A percentile compares a stretch with the other conserved stretches of the same genome.
Evolutionary conservation across 2,329 filamentous ascomycete genomes (phyloP).

Genomic region (Aspergillus fischeri): DNA sequence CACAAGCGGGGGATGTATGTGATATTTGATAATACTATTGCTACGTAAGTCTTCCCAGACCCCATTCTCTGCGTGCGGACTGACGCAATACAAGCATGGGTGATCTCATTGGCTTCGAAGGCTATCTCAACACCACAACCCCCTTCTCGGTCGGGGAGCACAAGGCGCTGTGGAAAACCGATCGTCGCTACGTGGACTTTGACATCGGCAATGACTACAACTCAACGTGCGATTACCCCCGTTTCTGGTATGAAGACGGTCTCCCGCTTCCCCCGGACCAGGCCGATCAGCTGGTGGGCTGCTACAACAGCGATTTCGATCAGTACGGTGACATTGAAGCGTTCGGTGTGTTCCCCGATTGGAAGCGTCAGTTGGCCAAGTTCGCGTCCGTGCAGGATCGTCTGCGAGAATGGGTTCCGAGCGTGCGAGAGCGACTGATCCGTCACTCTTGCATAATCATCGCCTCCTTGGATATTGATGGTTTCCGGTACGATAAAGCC

Average conservation of each 20-base stretch:
- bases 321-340: constrained; percentile 61
- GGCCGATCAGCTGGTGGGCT: constrained; percentile 47
- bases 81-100: constrained; percentile 38
- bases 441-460: constrained; percentile 61
- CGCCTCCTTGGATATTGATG: constrained; percentile 57
- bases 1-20: constrained; percentile 61
- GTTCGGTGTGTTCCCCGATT: constrained; percentile 59
- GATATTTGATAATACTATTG: constrained; percentile 61
- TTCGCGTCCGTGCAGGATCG: constrained; percentile 65
- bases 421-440: constrained; percentile 54
- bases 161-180: constrained; percentile 52
- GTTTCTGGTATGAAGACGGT: constrained; percentile 59
- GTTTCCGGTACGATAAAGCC: constrained; percentile 63
- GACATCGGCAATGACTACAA: constrained; percentile 50
- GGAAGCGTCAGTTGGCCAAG: constrained; percentile 59
- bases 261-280: constrained; percentile 45
- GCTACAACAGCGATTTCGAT: constrained; percentile 60
- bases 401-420: constrained; percentile 58
- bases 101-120: constrained; percentile 59
- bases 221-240: constrained; percentile 52
- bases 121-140: constrained; percentile 54
- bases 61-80: background rate
- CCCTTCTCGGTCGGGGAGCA: constrained; percentile 54
- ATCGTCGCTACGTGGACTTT: constrained; percentile 56
- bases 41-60: constrained; percentile 44